phyloP scores from a whole-genome alignment of 805 yeast genomes.

The Suhomyces vadensis region DNA sequence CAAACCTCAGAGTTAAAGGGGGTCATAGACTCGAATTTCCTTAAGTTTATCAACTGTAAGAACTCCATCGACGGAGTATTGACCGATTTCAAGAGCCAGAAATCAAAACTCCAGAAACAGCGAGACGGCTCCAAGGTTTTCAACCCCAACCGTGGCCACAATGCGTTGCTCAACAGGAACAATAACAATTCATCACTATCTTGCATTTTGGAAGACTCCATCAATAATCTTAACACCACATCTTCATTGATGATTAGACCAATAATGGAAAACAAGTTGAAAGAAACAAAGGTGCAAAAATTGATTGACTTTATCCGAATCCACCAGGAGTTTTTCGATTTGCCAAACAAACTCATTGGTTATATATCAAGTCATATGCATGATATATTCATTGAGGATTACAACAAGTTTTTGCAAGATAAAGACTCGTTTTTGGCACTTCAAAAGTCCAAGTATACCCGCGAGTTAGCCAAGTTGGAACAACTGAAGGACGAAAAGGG shows the following conservation, averaged over 20 bases:
- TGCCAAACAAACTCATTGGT: conserved; percentile 33
- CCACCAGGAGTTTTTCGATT: conserved; percentile 37
- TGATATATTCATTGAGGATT: conserved; percentile 37
- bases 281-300: conserved; percentile 32
- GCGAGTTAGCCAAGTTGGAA: conserved; percentile 11
- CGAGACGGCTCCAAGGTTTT: conserved; percentile 36
- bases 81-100: conserved; percentile 33
- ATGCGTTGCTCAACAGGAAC: conserved; percentile 10
- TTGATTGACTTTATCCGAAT: conserved; percentile 37
- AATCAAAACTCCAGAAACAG: conserved; percentile 37
- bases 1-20: conserved; percentile 38
- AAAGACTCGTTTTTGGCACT: conserved; percentile 18
- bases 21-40: conserved; percentile 38
- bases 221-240: conserved; percentile 39
- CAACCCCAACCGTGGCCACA: conserved; percentile 32
- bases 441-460: conserved; percentile 14
- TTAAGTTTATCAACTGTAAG: conserved; percentile 38
- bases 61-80: conserved; percentile 40
- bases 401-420: conserved; percentile 31
- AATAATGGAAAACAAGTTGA: conserved; percentile 37
- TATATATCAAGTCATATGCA: conserved; percentile 33
- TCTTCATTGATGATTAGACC: conserved; percentile 43
- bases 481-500: conserved; percentile 15
- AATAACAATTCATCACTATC: conserved; percentile 27
- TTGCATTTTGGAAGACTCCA: conserved; percentile 39